Conservation (phyloP, 441 rosid species). For the Adansonia rubrostipa region DNA sequence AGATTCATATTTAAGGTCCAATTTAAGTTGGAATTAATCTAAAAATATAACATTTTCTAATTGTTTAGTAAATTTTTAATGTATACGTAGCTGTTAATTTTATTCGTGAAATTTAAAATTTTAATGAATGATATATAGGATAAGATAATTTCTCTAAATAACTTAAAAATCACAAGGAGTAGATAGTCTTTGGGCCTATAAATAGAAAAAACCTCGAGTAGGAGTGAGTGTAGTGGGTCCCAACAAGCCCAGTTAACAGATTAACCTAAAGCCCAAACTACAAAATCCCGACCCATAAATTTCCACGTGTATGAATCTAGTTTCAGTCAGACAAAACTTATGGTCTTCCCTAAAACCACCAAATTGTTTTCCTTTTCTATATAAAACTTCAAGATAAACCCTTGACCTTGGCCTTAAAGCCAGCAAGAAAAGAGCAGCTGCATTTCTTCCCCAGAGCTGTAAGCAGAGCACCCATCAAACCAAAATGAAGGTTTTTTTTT, state of each 20-base stretch:
- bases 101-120: too few relatives aligned
- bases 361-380: not conserved
- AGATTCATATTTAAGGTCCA: too few relatives aligned
- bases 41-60: too few relatives aligned
- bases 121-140: too few relatives aligned
- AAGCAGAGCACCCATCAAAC: constrained; percentile 10
- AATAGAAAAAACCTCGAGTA: too few relatives aligned
- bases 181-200: too few relatives aligned
- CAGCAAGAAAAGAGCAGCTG: constrained; percentile 20
- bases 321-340: not conserved
- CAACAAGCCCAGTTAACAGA: not conserved
- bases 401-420: not conserved
- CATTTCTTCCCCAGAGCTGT: not conserved
- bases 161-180: too few relatives aligned
- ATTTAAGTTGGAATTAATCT: too few relatives aligned
- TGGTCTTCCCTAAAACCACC: not conserved
- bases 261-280: not conserved
- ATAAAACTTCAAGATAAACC: not conserved
- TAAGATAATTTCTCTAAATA: too few relatives aligned
- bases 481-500: constrained; percentile 41
- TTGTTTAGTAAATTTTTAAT: too few relatives aligned
- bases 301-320: not conserved
- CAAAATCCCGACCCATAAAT: not conserved
- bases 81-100: too few relatives aligned
- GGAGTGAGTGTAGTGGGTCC: not conserved